These are phyloP conservation scores for Chrysoporthe puriensis DNA, from an alignment of 2,329 filamentous ascomycete genomes.

Conservation along the genomic window DNA sequence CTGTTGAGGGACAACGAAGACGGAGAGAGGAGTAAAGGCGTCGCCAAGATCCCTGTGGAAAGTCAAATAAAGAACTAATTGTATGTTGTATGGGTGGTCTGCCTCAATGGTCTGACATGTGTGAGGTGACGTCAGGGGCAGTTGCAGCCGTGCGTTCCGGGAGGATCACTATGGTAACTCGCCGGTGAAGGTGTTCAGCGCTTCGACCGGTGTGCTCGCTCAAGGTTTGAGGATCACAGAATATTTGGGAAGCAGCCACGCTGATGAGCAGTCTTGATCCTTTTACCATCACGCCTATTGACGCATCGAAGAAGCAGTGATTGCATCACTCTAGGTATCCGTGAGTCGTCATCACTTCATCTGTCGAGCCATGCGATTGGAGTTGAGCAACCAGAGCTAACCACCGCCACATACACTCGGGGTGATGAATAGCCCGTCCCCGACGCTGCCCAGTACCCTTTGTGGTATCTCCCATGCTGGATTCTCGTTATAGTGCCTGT, in stretches of 20 bases:
- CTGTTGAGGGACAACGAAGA: not conserved
- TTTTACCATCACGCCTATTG: not conserved
- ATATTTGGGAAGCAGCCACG: not conserved
- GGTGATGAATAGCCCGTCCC: slow-evolving; percentile 1
- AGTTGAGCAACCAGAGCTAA: not conserved
- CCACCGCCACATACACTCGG: slow-evolving; percentile 1
- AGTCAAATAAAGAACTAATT: not conserved
- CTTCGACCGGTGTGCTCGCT: not conserved
- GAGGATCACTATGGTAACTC: not conserved
- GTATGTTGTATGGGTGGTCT: slow-evolving; percentile 4
- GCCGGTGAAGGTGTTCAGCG: too few species aligned
- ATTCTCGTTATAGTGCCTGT: not conserved
- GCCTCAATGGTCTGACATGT: slow-evolving; percentile 3
- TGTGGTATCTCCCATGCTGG: not conserved
- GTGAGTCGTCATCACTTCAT: slow-evolving; percentile 23
- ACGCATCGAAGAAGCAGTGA: slow-evolving; percentile 14
- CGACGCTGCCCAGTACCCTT: not conserved
- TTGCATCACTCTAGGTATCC: slow-evolving; percentile 20
- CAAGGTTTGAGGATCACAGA: not conserved
- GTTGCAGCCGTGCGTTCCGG: not conserved
- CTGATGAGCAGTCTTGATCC: not conserved
- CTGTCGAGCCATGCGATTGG: slow-evolving; percentile 25
- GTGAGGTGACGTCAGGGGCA: slow-evolving; percentile 26
- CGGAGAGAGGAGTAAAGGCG: not conserved
- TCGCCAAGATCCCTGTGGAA: not conserved